A percentile compares a stretch with the other conserved stretches of the same genome.
These are phyloP conservation scores for Discostella pseudostelligera DNA, from an alignment of 108 stramenopile genomes.

Conservation along the genomic window DNA sequence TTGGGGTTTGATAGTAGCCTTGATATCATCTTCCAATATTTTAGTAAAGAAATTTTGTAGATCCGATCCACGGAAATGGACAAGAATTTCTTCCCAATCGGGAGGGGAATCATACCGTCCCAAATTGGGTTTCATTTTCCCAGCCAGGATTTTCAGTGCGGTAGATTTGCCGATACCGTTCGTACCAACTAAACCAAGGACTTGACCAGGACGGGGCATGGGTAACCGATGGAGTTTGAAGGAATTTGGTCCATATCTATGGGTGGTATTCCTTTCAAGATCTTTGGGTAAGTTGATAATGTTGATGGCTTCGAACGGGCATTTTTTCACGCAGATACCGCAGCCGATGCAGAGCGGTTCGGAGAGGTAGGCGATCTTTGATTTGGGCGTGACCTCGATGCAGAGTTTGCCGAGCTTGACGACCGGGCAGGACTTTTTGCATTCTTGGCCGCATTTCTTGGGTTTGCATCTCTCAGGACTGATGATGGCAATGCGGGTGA, in stretches of 20 bases:
- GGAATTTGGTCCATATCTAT: constrained; percentile 98
- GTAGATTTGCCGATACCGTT: constrained; percentile 98
- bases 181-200: constrained; percentile 96
- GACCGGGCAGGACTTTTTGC: constrained; percentile 95
- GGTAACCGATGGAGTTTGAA: constrained; percentile 99
- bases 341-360: constrained; percentile 95
- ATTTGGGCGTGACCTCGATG: constrained; percentile 91
- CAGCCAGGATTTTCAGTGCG: constrained; percentile 95
- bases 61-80: constrained; percentile 96
- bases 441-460: constrained; percentile 96
- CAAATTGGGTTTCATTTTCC: constrained; percentile 98
- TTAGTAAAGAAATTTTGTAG: constrained; percentile 99
- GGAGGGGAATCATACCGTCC: constrained; percentile 92
- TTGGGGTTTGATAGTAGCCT: constrained; percentile 99
- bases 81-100: constrained; percentile 97
- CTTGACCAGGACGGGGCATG: constrained; percentile 97
- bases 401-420: constrained; percentile 96
- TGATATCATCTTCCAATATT: constrained; percentile 96
- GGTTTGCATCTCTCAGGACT: constrained; percentile 94
- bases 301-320: constrained; percentile 96
- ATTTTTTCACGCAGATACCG: constrained; percentile 98
- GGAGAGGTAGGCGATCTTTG: constrained; percentile 89
- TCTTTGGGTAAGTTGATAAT: constrained; percentile 99
- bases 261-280: constrained; percentile 93
- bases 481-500: constrained; percentile 96